These are phyloP conservation scores for Dimocarpus longan DNA, from an alignment of 345 rosid genomes.

Conservation along the genomic window DNA sequence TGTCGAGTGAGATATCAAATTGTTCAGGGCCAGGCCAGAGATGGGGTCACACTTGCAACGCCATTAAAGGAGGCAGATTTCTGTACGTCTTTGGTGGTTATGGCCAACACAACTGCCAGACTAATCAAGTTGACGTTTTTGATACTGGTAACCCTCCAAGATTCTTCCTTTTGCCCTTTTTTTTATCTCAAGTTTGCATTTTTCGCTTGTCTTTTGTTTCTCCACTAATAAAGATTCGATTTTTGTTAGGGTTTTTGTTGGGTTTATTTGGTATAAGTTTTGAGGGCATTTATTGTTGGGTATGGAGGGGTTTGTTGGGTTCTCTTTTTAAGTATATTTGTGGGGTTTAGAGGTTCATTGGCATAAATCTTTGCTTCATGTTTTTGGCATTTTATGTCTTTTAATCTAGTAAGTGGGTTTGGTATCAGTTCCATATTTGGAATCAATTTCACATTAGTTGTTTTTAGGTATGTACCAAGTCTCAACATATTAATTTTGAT, in stretches of 20 bases:
- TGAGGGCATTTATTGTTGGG: constrained; percentile 12
- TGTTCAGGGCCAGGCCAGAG: constrained; percentile 77
- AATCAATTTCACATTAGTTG: constrained; percentile 1
- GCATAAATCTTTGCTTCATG: background rate
- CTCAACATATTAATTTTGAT: background rate
- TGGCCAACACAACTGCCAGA: constrained; percentile 90
- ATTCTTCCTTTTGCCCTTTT: background rate
- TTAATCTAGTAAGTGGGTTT: constrained; percentile 3
- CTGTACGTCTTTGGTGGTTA: constrained; percentile 94
- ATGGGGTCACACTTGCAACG: constrained; percentile 99
- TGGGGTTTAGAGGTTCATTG: constrained; percentile 9
- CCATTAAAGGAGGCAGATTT: constrained; percentile 83
- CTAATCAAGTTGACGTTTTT: constrained; percentile 94
- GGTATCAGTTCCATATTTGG: background rate
- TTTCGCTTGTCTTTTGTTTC: constrained; percentile 13
- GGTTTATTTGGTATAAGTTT: constrained; percentile 10
- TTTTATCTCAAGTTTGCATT: constrained; percentile 5
- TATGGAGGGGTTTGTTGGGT: background rate
- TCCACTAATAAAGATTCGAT: background rate
- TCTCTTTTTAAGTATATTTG: background rate
- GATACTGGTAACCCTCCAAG: constrained; percentile 64
- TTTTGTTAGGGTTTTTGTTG: constrained; percentile 32
- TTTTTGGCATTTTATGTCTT: constrained; percentile 9
- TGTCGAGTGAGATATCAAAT: constrained; percentile 21
- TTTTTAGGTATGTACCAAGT: background rate